A percentile compares a stretch with the other conserved stretches of the same genome.
phyloP scores from a whole-genome alignment of 345 rosid genomes.

The Ricinus communis region DNA sequence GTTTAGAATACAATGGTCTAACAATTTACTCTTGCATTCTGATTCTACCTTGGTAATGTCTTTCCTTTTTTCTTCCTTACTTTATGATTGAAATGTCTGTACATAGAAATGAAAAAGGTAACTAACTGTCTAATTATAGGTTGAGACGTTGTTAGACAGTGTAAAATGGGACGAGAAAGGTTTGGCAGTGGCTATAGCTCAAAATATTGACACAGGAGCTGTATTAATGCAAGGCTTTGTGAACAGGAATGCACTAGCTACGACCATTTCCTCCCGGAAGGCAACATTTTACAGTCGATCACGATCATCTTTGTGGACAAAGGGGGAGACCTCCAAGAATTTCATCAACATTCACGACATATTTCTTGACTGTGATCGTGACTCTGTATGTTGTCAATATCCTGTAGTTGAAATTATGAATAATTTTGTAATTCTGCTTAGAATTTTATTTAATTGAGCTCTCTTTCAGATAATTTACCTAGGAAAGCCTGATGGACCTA shows the following conservation, averaged over 20 bases:
- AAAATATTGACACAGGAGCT: conserved; percentile 86
- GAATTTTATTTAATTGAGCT: conserved; percentile 9
- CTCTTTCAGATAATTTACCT: conserved; percentile 76
- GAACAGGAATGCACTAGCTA: conserved; percentile 72
- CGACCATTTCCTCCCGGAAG: conserved; percentile 64
- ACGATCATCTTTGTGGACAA: conserved; percentile 81
- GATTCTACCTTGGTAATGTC: too few relatives aligned
- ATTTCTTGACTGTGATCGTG: conserved; percentile 77
- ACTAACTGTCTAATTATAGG: conserved; percentile 38
- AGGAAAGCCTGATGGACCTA: conserved; percentile 89
- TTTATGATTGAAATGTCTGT: neutral
- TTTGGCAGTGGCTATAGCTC: conserved; percentile 92
- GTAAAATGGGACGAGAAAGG: conserved; percentile 97
- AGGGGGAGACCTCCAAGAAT: conserved; percentile 89
- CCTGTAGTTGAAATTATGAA: conserved; percentile 1
- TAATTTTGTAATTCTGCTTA: neutral
- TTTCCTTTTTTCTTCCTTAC: neutral
- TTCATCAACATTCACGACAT: conserved; percentile 74
- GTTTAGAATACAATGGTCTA: neutral
- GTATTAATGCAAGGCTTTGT: conserved; percentile 94
- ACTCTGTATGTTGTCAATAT: conserved; percentile 57
- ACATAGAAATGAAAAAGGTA: neutral
- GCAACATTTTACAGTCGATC: conserved; percentile 95
- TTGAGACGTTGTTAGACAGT: conserved; percentile 57
- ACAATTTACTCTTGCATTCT: neutral